Percentiles rank a stretch among this genome's conserved stretches.
phyloP scores from a whole-genome alignment of 345 rosid species.

The Adansonia digitata region DNA sequence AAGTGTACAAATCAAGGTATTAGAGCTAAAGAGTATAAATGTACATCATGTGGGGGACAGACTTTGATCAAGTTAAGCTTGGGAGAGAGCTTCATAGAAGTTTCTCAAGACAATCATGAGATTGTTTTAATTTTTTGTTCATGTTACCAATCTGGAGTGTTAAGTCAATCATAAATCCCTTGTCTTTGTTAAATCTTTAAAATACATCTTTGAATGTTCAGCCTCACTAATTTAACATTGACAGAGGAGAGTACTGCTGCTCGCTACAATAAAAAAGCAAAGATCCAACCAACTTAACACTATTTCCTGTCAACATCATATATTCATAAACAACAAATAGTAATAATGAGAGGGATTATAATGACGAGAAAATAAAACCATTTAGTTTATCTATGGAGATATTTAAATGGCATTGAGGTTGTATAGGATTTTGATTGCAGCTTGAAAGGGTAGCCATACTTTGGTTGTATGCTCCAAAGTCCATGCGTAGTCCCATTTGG shows the following conservation, averaged over 20 bases:
- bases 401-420: background rate
- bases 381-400: background rate
- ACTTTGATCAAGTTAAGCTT: too few species aligned
- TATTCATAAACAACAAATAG: background rate
- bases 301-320: background rate
- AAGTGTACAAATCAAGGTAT: background rate
- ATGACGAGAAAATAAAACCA: background rate
- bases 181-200: background rate
- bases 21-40: background rate
- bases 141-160: background rate
- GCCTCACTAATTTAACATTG: too few species aligned
- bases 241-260: too few species aligned
- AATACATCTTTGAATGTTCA: background rate
- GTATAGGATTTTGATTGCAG: background rate
- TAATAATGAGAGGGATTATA: background rate
- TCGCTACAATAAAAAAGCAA: too few species aligned
- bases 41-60: slow-evolving; percentile 9
- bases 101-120: slow-evolving; percentile 1
- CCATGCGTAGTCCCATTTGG: slow-evolving; percentile 10
- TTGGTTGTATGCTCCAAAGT: background rate
- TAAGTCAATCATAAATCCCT: background rate
- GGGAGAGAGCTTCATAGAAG: slow-evolving; percentile 15
- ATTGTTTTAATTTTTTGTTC: background rate
- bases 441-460: background rate
- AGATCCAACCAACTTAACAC: background rate